Percentiles rank a stretch among this genome's conserved stretches.
Conservation (phyloP, 202 grass and related monocot species). For the Musa balbisiana region DNA sequence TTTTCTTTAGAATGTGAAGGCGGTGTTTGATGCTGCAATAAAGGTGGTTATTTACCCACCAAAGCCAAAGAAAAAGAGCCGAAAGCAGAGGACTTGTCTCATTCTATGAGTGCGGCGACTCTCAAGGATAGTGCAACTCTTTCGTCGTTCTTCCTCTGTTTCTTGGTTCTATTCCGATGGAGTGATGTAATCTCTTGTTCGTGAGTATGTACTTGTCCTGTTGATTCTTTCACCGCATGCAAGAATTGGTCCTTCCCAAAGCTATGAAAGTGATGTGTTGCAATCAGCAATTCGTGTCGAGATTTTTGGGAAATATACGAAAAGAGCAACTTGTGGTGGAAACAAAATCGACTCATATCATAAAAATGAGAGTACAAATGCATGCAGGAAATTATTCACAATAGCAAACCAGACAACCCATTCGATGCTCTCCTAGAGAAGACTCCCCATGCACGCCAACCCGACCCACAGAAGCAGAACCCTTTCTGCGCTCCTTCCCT, state of each 20-base stretch:
- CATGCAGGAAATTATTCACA: too few relatives aligned
- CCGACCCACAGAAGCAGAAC: too few relatives aligned
- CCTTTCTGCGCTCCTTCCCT: too few relatives aligned
- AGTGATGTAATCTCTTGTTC: not conserved
- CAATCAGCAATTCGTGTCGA: too few relatives aligned
- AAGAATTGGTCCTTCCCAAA: not conserved
- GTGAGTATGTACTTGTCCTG: not conserved
- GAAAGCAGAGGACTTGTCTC: conserved; percentile 57
- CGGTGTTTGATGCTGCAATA: conserved; percentile 71
- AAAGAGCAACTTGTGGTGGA: too few relatives aligned
- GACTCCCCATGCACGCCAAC: too few relatives aligned
- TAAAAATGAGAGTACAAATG: too few relatives aligned
- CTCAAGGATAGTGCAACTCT: not conserved
- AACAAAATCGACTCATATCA: too few relatives aligned
- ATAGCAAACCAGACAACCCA: too few relatives aligned
- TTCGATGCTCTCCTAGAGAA: too few relatives aligned
- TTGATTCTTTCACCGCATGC: not conserved
- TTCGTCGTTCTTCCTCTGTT: not conserved
- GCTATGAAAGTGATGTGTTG: not conserved
- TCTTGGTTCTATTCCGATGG: not conserved
- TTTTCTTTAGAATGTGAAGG: conserved; percentile 59
- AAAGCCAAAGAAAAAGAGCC: conserved; percentile 52
- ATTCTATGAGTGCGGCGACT: conserved; percentile 38
- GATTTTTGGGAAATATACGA: too few relatives aligned
- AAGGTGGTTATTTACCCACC: conserved; percentile 57